phyloP scores from a whole-genome alignment of 177 flowering plant genomes.

The Tripterygium wilfordii region DNA sequence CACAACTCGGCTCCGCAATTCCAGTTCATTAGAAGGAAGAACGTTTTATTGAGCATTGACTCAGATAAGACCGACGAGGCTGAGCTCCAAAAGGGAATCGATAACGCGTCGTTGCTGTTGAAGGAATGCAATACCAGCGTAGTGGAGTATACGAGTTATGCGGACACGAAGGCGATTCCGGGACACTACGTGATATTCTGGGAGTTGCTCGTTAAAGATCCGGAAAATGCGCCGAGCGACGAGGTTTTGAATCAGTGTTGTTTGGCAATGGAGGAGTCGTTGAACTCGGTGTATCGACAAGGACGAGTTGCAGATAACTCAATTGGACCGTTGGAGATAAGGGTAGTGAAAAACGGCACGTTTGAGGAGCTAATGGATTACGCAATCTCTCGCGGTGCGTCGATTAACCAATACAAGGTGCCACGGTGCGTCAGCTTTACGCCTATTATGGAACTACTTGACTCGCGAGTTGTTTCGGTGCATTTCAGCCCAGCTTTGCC shows the following conservation, averaged over 20 bases:
- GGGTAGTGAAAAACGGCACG: slow-evolving; percentile 51
- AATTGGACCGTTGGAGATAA: slow-evolving; percentile 55
- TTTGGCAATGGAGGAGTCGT: slow-evolving; percentile 46
- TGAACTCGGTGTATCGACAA: slow-evolving; percentile 58
- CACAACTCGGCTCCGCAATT: slow-evolving; percentile 77
- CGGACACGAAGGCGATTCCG: slow-evolving; percentile 66
- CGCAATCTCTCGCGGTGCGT: slow-evolving; percentile 58
- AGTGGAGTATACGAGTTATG: slow-evolving; percentile 85
- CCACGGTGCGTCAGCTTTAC: slow-evolving; percentile 57
- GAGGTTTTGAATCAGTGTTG: slow-evolving; percentile 42
- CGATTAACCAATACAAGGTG: slow-evolving; percentile 58
- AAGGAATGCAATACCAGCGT: slow-evolving; percentile 44
- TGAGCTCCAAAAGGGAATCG: slow-evolving; percentile 70
- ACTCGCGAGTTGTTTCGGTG: slow-evolving; percentile 40
- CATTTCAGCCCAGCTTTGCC: slow-evolving; percentile 53
- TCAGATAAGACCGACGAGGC: slow-evolving; percentile 81
- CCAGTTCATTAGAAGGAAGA: slow-evolving; percentile 63
- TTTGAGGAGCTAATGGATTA: slow-evolving; percentile 71
- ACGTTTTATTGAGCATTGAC: slow-evolving; percentile 71
- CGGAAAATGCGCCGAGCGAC: slow-evolving; percentile 16
- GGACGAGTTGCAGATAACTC: slow-evolving; percentile 51
- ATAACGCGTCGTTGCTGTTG: slow-evolving; percentile 41
- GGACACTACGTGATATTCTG: slow-evolving; percentile 84
- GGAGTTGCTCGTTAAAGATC: slow-evolving; percentile 40
- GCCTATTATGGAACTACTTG: slow-evolving; percentile 51